These are phyloP conservation scores for Alternaria alternata DNA, from an alignment of 2,329 filamentous ascomycete species.

Conservation along the genomic window DNA sequence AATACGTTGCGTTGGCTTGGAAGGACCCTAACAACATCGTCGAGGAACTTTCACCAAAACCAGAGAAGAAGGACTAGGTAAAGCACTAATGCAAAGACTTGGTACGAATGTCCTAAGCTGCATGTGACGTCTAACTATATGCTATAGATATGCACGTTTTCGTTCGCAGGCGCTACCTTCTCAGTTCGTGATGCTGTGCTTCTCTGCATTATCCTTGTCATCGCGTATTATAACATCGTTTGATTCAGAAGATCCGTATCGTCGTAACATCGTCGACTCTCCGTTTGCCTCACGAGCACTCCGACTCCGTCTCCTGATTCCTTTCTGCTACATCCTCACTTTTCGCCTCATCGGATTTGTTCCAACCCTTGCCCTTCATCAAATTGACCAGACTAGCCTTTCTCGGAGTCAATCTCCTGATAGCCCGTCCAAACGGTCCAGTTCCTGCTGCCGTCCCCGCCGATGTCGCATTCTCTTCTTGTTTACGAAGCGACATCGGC, in stretches of 20 bases:
- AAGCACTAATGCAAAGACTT: background rate
- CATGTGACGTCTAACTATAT: constrained; percentile 1
- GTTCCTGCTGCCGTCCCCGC: constrained; percentile 19
- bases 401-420: constrained; percentile 46
- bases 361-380: constrained; percentile 45
- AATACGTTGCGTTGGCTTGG: constrained; percentile 69
- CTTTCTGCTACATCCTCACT: constrained; percentile 5
- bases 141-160: constrained; percentile 15
- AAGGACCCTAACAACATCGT: constrained; percentile 69
- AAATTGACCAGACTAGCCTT: constrained; percentile 47
- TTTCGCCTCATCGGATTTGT: constrained; percentile 28
- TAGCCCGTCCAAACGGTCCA: constrained; percentile 40
- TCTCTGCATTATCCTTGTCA: background rate
- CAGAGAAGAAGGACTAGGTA: constrained; percentile 33
- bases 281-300: background rate
- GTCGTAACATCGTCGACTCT: background rate
- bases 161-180: background rate
- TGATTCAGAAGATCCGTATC: too few species aligned
- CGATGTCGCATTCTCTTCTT: constrained; percentile 22
- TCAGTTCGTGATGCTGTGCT: background rate
- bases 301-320: constrained; percentile 15
- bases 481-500: constrained; percentile 29
- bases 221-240: background rate
- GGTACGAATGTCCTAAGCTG: background rate
- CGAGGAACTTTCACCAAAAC: constrained; percentile 61